These are phyloP conservation scores for Avicennia marina DNA, from an alignment of 257 asterid species.

Conservation along the genomic window DNA sequence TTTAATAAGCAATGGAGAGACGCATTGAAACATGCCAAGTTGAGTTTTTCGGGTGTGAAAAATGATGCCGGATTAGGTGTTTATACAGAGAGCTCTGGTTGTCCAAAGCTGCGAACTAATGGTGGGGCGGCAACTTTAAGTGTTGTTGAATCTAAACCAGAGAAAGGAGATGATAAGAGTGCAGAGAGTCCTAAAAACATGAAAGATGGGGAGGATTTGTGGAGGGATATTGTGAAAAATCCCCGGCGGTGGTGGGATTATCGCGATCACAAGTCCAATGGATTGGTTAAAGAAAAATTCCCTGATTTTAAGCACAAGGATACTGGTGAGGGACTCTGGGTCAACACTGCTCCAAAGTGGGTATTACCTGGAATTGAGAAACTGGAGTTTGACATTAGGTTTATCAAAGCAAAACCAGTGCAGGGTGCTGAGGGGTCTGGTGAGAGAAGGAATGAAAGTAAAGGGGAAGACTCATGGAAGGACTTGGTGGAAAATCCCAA, in stretches of 20 bases:
- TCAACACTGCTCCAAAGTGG: constrained; percentile 49
- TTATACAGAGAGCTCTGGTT: too few species aligned
- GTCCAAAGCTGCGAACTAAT: too few species aligned
- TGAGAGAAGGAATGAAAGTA: not conserved
- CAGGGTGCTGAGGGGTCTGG: constrained; percentile 10
- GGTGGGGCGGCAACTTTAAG: too few species aligned
- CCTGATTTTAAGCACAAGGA: constrained; percentile 75
- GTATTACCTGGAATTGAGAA: constrained; percentile 37
- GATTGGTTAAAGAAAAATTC: constrained; percentile 34
- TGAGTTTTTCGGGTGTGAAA: too few species aligned
- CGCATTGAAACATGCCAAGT: too few species aligned
- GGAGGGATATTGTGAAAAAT: constrained; percentile 67
- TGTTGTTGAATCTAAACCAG: constrained; percentile 12
- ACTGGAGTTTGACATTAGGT: constrained; percentile 44
- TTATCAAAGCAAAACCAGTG: constrained; percentile 14
- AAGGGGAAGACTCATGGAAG: constrained; percentile 46
- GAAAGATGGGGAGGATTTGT: constrained; percentile 31
- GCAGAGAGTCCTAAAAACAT: constrained; percentile 15
- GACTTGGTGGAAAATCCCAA: constrained; percentile 31
- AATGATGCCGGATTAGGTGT: too few species aligned
- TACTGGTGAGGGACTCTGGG: constrained; percentile 40
- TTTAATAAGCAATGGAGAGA: too few species aligned
- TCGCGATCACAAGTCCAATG: constrained; percentile 48
- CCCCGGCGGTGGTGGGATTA: constrained; percentile 62
- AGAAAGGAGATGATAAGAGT: constrained; percentile 13